Base-by-base conservation (phyloP, 108 stramenopile species). In the Thalassiosira profunda region DNA sequence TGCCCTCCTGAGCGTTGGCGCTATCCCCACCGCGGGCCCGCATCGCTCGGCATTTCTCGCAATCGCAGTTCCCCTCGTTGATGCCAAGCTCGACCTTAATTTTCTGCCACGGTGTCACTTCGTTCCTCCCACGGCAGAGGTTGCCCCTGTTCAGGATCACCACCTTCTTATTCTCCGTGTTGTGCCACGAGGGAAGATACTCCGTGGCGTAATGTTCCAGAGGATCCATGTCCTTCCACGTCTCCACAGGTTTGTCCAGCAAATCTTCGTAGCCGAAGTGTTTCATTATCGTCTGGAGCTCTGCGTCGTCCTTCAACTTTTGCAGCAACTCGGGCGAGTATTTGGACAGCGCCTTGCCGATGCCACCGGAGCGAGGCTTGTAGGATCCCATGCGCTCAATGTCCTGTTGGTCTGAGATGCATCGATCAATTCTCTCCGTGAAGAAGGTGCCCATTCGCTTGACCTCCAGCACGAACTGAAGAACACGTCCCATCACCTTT, bases 351-450 rank as follows among this genome's bases (percentile, higher is more conserved):
- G 80, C 60, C 38, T 84, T 86, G 33, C 88, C 88, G 43, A 89
- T 84, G 56, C 88, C 88, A 51, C 85, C 88, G 26, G 80, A 82
- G 25, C 88, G 76, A 18, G 88, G 85, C 42, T 84, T 85, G 72
- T 89, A 89, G 1, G 85, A 82, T 63, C 88, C 88, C 44, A 89
- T 43, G 11, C 74, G 77, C 58, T 84, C 83, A 48, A 86, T 79
- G 38, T 80, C 64, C 40, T 86, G 72, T 40, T 85, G 82, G 30
- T 80, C 79, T 6, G 68, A 56, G 66, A 89, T 82, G 34, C 76
- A 74, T 2, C 81, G 80, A 48, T 76, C 69, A 54, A 89, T 84
- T 9, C 88, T 67, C 15, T 70, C 67, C 30, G 61, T 63, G 40
- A 89, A 86, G 58, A 86, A 86, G 17, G 72, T 58, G 4, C 63